A percentile compares a stretch with the other conserved stretches of the same genome.
phyloP scores from a whole-genome alignment of 148 eudicot genomes.

The Simmondsia chinensis region DNA sequence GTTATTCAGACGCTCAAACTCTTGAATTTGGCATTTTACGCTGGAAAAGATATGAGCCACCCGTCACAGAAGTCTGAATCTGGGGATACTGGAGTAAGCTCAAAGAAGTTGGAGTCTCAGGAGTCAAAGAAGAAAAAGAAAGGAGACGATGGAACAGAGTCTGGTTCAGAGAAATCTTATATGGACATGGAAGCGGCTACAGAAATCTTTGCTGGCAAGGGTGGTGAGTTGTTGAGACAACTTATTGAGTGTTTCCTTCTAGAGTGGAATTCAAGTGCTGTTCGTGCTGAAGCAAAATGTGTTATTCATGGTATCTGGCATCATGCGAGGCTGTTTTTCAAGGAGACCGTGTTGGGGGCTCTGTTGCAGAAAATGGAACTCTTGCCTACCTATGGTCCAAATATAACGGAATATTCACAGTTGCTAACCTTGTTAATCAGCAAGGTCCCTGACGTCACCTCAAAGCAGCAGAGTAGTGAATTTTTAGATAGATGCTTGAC shows the following conservation, averaged over 20 bases:
- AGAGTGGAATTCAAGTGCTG: constrained; percentile 96
- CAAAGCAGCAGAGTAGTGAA: constrained; percentile 61
- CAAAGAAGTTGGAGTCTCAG: constrained; percentile 51
- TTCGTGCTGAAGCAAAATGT: constrained; percentile 85
- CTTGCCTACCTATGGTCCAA: constrained; percentile 95
- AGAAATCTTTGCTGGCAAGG: constrained; percentile 61
- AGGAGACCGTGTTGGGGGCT: constrained; percentile 57
- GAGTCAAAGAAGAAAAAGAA: constrained; percentile 96
- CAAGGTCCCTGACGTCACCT: constrained; percentile 56
- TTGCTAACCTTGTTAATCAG: constrained; percentile 71
- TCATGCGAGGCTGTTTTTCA: constrained; percentile 80
- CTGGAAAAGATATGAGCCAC: constrained; percentile 67
- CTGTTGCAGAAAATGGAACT: constrained; percentile 72
- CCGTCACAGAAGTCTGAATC: constrained; percentile 53
- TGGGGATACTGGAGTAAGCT: constrained; percentile 53
- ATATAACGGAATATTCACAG: constrained; percentile 76
- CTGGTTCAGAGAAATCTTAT: constrained; percentile 73
- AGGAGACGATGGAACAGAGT: constrained; percentile 78
- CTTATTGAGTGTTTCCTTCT: constrained; percentile 82
- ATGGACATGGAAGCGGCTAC: constrained; percentile 86
- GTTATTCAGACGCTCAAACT: constrained; percentile 83
- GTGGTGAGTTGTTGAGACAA: constrained; percentile 62
- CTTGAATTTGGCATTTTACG: constrained; percentile 72
- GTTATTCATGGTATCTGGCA: constrained; percentile 88
- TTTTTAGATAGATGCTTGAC: constrained; percentile 82